Conservation (phyloP, 2,329 filamentous ascomycete genomes). For the Curvularia hawaiiensis region DNA sequence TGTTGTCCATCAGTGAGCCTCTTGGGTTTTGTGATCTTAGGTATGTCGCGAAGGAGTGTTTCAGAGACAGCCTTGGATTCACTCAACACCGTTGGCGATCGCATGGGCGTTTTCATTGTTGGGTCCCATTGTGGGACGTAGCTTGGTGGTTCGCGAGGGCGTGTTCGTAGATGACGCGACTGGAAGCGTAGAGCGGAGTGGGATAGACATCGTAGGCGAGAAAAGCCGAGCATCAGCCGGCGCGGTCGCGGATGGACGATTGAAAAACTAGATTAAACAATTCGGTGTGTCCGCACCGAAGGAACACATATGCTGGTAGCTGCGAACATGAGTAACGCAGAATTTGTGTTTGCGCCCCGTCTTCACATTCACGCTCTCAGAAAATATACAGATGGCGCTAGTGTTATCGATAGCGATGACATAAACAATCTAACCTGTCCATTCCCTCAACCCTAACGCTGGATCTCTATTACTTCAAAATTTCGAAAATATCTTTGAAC, state of each 20-base stretch:
- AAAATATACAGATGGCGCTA: constrained; percentile 4
- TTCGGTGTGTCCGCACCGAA: not conserved
- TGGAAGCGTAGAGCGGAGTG: constrained; percentile 23
- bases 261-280: not conserved
- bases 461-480: not conserved
- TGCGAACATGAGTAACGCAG: not conserved
- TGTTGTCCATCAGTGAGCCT: constrained; percentile 14
- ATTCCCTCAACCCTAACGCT: not conserved
- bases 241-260: not conserved
- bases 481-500: too few species aligned
- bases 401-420: constrained; percentile 8
- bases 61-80: not conserved
- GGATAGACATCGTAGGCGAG: constrained; percentile 28
- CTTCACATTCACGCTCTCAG: not conserved
- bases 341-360: not conserved
- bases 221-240: constrained; percentile 34
- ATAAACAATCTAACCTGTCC: not conserved
- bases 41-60: constrained; percentile 3
- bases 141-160: constrained; percentile 28
- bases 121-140: constrained; percentile 38
- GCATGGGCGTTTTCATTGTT: constrained; percentile 18
- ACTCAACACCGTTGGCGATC: constrained; percentile 1
- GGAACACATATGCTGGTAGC: not conserved
- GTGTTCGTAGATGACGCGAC: constrained; percentile 31
- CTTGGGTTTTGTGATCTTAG: constrained; percentile 14